Percentiles rank a stretch among this genome's conserved stretches.
Evolutionary conservation across 352 stramenopile genomes (phyloP).

Genomic region (Phytophthora cactorum): DNA sequence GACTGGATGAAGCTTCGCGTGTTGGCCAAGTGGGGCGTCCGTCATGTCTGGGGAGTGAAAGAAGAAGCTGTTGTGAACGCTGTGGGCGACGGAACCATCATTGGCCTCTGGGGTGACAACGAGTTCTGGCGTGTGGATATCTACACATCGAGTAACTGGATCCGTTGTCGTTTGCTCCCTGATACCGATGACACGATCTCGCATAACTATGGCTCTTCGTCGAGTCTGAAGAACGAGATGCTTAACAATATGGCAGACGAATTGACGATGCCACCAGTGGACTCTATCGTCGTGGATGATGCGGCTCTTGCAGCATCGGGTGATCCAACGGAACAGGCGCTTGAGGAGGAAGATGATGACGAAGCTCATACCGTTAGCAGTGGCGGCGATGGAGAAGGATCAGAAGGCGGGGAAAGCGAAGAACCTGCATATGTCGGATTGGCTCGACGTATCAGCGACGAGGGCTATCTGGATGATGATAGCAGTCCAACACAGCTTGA

Average conservation of each 20-base stretch:
- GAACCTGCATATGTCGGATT: slow-evolving; percentile 41
- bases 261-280: slow-evolving; percentile 38
- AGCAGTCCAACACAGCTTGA: slow-evolving; percentile 24
- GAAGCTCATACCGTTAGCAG: slow-evolving; percentile 33
- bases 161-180: slow-evolving; percentile 78
- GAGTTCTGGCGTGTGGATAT: slow-evolving; percentile 84
- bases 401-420: slow-evolving; percentile 31
- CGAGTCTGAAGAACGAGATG: slow-evolving; percentile 46
- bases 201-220: slow-evolving; percentile 45
- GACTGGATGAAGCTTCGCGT: slow-evolving; percentile 88
- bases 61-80: slow-evolving; percentile 29
- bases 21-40: slow-evolving; percentile 80
- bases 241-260: slow-evolving; percentile 43
- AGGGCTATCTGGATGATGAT: slow-evolving; percentile 47
- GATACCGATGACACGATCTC: slow-evolving; percentile 79
- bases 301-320: slow-evolving; percentile 24
- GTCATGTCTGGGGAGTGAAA: slow-evolving; percentile 70
- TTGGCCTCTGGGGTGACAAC: slow-evolving; percentile 56
- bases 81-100: slow-evolving; percentile 38
- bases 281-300: slow-evolving; percentile 48
- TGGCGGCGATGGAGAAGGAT: slow-evolving; percentile 41
- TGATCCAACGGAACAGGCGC: slow-evolving; percentile 29
- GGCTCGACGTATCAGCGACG: slow-evolving; percentile 38
- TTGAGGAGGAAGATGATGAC: slow-evolving; percentile 60
- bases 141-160: slow-evolving; percentile 91